Evolutionary conservation across 148 eudicot genomes (phyloP).

Genomic region (Rhododendron griersonianum): DNA sequence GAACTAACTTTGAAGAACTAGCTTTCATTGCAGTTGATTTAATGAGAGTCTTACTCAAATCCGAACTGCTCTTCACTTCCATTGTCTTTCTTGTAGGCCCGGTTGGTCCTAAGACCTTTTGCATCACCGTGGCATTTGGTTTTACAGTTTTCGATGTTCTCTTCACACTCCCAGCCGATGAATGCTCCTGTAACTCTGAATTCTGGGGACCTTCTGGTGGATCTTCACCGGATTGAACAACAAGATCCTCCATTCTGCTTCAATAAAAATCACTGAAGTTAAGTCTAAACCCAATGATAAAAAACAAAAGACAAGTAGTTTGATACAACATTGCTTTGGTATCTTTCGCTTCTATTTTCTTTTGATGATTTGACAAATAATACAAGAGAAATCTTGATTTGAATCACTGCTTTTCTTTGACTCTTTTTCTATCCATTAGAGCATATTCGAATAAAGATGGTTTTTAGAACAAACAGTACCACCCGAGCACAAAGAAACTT

Average conservation of each 20-base stretch:
- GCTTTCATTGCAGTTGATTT: slow-evolving; percentile 44
- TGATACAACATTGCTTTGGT: neutral
- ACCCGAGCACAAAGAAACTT: neutral
- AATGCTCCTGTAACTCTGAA: slow-evolving; percentile 21
- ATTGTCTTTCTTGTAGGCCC: slow-evolving; percentile 33
- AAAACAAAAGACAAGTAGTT: neutral
- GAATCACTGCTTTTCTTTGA: no score
- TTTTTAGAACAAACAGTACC: neutral
- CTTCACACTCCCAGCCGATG: slow-evolving; percentile 25
- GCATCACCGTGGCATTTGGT: slow-evolving; percentile 14
- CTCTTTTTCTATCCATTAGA: neutral
- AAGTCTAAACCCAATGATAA: neutral
- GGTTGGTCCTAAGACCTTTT: slow-evolving; percentile 28
- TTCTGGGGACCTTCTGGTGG: slow-evolving; percentile 18
- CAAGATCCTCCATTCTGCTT: slow-evolving; percentile 35
- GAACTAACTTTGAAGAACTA: slow-evolving; percentile 36
- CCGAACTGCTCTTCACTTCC: slow-evolving; percentile 31
- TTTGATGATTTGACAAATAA: no score
- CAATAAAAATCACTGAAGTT: neutral
- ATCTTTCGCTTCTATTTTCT: neutral
- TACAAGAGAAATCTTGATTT: no score
- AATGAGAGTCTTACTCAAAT: slow-evolving; percentile 12
- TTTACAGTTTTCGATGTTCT: slow-evolving; percentile 22
- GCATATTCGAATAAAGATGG: neutral
- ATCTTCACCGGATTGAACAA: slow-evolving; percentile 21